phyloP scores from a whole-genome alignment of 2,329 filamentous ascomycete species.

The Graphiopsis chlorocephala region DNA sequence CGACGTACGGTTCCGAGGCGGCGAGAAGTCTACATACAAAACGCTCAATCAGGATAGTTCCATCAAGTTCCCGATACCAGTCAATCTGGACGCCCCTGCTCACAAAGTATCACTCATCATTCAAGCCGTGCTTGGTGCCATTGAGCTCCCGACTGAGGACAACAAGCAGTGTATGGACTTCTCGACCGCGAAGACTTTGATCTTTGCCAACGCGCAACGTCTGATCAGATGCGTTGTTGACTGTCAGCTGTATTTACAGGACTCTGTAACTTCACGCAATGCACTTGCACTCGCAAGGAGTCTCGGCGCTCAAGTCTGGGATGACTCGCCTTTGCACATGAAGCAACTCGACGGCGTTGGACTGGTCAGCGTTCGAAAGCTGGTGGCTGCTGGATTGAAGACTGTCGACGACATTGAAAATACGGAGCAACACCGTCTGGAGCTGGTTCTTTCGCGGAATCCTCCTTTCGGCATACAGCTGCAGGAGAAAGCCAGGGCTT shows the following conservation, averaged over 20 bases:
- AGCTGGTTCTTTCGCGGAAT: constrained; percentile 72
- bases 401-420: constrained; percentile 68
- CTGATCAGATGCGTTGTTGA: constrained; percentile 74
- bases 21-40: constrained; percentile 68
- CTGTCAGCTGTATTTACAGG: constrained; percentile 61
- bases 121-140: constrained; percentile 69
- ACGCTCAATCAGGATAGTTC: constrained; percentile 67
- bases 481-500: constrained; percentile 62
- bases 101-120: constrained; percentile 78
- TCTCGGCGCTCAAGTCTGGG: constrained; percentile 74
- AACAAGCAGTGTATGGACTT: constrained; percentile 56
- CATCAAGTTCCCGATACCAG: constrained; percentile 69
- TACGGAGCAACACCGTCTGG: constrained; percentile 69
- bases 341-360: constrained; percentile 81
- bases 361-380: constrained; percentile 68
- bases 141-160: constrained; percentile 61
- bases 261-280: constrained; percentile 65
- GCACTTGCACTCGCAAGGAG: constrained; percentile 77
- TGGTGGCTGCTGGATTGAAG: constrained; percentile 67
- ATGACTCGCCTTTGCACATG: constrained; percentile 75
- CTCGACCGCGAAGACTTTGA: constrained; percentile 57
- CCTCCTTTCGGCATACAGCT: constrained; percentile 77
- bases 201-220: constrained; percentile 68
- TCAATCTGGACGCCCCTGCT: constrained; percentile 60
- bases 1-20: constrained; percentile 66